Percentiles rank a stretch among this genome's conserved stretches.
Evolutionary conservation across 352 stramenopile species (phyloP).

Genomic region (Phytophthora pisi): DNA sequence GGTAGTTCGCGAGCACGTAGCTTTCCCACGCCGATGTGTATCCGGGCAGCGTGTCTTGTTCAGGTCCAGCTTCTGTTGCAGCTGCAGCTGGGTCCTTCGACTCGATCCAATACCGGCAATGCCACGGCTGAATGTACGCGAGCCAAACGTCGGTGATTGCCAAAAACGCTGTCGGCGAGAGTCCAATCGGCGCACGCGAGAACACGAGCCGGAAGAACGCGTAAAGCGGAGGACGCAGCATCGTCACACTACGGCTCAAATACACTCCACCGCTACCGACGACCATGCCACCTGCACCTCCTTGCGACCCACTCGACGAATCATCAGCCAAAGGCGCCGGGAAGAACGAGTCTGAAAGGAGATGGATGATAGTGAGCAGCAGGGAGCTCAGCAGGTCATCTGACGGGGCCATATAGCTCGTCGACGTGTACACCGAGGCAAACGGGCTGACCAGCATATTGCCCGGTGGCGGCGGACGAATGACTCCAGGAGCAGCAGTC

Average conservation of each 20-base stretch:
- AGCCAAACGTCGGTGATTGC: constrained; percentile 88
- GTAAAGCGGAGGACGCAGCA: constrained; percentile 78
- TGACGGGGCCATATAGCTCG: constrained; percentile 83
- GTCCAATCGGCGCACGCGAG: constrained; percentile 74
- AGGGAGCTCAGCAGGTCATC: constrained; percentile 85
- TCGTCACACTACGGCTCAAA: constrained; percentile 73
- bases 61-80: constrained; percentile 2
- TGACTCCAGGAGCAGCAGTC: constrained; percentile 26
- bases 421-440: constrained; percentile 78
- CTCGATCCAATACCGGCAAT: constrained; percentile 69
- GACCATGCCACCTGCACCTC: constrained; percentile 26
- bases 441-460: constrained; percentile 68
- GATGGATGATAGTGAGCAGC: constrained; percentile 80
- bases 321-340: constrained; percentile 52
- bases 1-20: constrained; percentile 88
- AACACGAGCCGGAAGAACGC: constrained; percentile 88
- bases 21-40: constrained; percentile 77
- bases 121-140: constrained; percentile 87
- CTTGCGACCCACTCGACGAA: constrained; percentile 23
- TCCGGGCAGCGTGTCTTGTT: constrained; percentile 18
- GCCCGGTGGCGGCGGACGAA: constrained; percentile 15
- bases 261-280: constrained; percentile 56
- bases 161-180: constrained; percentile 81
- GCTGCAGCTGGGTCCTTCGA: constrained; percentile 29
- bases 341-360: constrained; percentile 85